A percentile compares a stretch with the other conserved stretches of the same genome.
phyloP scores from a whole-genome alignment of 2,329 filamentous ascomycete genomes.

The Pseudocercospora musae region DNA sequence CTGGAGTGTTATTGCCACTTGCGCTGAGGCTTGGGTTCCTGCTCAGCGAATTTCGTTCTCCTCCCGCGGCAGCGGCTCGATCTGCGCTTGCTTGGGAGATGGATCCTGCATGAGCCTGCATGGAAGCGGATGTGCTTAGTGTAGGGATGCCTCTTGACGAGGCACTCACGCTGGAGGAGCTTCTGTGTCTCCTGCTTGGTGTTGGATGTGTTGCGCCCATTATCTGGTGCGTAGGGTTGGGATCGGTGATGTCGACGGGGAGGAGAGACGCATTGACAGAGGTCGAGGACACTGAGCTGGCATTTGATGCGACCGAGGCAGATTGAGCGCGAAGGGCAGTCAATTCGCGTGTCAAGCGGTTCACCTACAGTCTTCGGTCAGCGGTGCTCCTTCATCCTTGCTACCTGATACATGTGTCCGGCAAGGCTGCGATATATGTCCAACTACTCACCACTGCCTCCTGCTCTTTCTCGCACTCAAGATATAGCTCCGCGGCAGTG shows the following conservation, averaged over 20 bases:
- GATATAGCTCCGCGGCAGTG: slow-evolving; percentile 83
- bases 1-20: slow-evolving; percentile 36
- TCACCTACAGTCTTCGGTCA: slow-evolving; percentile 59
- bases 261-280: slow-evolving; percentile 47
- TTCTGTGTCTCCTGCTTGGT: slow-evolving; percentile 51
- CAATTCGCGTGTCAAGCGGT: slow-evolving; percentile 86
- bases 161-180: slow-evolving; percentile 31
- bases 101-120: slow-evolving; percentile 26
- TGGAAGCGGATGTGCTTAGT: slow-evolving; percentile 23
- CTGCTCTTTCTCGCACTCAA: slow-evolving; percentile 90
- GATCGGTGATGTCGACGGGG: slow-evolving; percentile 45
- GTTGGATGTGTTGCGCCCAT: slow-evolving; percentile 52
- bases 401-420: neutral
- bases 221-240: slow-evolving; percentile 44
- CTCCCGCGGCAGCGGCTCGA: slow-evolving; percentile 33
- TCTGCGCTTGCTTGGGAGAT: slow-evolving; percentile 37
- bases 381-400: neutral
- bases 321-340: slow-evolving; percentile 70
- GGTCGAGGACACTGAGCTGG: slow-evolving; percentile 49
- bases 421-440: neutral
- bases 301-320: slow-evolving; percentile 59
- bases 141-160: slow-evolving; percentile 26
- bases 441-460: slow-evolving; percentile 71
- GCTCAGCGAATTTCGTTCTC: slow-evolving; percentile 24
- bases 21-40: slow-evolving; percentile 35